Percentiles rank a stretch among this genome's conserved stretches.
These are phyloP conservation scores for Calonectria crousiana DNA, from an alignment of 2,329 filamentous ascomycete genomes.

Conservation along the genomic window DNA sequence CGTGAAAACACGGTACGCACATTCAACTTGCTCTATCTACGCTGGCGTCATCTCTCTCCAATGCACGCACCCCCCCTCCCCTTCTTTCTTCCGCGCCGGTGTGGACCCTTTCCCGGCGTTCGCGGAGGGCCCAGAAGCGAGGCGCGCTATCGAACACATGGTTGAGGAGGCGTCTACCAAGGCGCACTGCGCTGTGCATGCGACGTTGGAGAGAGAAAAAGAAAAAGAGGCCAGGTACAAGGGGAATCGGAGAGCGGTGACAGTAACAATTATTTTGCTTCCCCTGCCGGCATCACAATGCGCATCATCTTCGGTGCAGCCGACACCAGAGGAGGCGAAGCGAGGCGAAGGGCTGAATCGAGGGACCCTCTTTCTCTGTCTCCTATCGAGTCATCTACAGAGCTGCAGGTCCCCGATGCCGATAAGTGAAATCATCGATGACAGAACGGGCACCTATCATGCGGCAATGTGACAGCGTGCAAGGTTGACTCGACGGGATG, in stretches of 20 bases:
- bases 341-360: background rate
- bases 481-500: conserved; percentile 17
- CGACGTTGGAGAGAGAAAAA: background rate
- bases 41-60: background rate
- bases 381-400: background rate
- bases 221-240: background rate
- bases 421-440: conserved; percentile 18
- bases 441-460: background rate
- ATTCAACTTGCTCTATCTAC: background rate
- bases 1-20: background rate
- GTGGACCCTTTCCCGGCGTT: conserved; percentile 9
- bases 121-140: background rate
- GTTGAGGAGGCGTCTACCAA: background rate
- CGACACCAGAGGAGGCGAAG: conserved; percentile 12
- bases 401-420: conserved; percentile 17
- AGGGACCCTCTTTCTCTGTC: background rate
- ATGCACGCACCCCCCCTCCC: background rate
- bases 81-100: background rate
- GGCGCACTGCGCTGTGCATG: background rate
- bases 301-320: conserved; percentile 11
- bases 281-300: background rate
- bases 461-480: background rate
- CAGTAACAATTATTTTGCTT: conserved; percentile 20
- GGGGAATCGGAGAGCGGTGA: conserved; percentile 15
- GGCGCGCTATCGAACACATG: background rate